Conservation (phyloP, 2,329 filamentous ascomycete species). For the Sarocladiaceae sp. region DNA sequence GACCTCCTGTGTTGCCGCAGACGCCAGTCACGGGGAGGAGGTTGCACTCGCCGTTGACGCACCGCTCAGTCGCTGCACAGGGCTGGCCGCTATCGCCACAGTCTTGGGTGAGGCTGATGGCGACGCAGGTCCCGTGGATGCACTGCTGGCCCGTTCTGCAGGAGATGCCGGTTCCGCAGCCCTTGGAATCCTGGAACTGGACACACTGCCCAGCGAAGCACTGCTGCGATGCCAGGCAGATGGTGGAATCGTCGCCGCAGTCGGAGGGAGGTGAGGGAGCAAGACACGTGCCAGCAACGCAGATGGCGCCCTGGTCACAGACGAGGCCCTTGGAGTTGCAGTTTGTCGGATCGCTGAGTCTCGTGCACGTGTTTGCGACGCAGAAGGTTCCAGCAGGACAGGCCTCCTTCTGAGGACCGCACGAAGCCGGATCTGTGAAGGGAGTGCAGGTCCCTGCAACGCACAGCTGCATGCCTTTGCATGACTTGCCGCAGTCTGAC, state of each 20-base stretch:
- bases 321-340: not conserved
- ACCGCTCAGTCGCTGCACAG: not conserved
- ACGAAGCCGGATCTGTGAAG: slow-evolving; percentile 1
- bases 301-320: not conserved
- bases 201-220: slow-evolving; percentile 1
- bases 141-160: slow-evolving; percentile 7
- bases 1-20: slow-evolving; percentile 2
- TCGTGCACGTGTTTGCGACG: not conserved
- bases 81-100: not conserved
- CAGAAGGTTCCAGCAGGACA: slow-evolving; percentile 4
- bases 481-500: not conserved
- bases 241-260: not conserved
- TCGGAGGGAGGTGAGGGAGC: not conserved
- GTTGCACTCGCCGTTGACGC: not conserved
- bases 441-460: not conserved
- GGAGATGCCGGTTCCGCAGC: slow-evolving; percentile 3
- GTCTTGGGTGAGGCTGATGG: not conserved
- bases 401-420: not conserved
- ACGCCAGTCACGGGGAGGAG: slow-evolving; percentile 5
- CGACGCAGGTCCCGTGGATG: not conserved
- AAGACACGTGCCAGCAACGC: slow-evolving; percentile 1
- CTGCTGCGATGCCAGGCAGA: slow-evolving; percentile 1
- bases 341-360: not conserved
- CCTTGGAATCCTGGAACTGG: slow-evolving; percentile 7
- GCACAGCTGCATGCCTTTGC: not conserved